Percentiles rank a stretch among this genome's conserved stretches.
Conservation (phyloP, 2,329 filamentous ascomycete genomes). For the Epicoccum nigrum region DNA sequence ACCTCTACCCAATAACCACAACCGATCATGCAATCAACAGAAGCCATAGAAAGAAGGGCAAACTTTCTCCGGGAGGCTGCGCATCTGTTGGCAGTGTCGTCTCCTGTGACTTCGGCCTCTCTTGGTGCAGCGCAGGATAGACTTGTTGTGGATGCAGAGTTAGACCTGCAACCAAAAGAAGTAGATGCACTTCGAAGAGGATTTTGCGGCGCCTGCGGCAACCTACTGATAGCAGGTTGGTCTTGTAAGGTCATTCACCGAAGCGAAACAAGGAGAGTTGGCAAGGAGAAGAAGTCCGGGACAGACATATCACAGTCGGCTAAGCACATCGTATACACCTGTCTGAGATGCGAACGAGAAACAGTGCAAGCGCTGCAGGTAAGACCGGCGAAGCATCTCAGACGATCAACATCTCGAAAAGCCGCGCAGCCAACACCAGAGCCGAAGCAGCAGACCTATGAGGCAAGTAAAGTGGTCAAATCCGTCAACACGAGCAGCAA, state of each 20-base stretch:
- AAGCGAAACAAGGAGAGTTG: background rate
- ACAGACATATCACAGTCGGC: conserved; percentile 12
- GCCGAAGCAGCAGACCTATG: conserved; percentile 14
- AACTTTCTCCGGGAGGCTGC: conserved; percentile 45
- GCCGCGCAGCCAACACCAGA: background rate
- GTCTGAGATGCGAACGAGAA: conserved; percentile 41
- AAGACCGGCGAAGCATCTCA: conserved; percentile 28
- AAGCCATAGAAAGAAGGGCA: conserved; percentile 29
- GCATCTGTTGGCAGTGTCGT: conserved; percentile 35
- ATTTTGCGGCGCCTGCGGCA: conserved; percentile 48
- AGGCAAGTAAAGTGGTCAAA: conserved; percentile 28
- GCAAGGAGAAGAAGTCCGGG: conserved; percentile 11
- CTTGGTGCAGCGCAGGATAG: conserved; percentile 38
- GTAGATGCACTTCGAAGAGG: conserved; percentile 38
- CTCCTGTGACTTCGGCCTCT: conserved; percentile 43
- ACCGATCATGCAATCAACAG: conserved; percentile 27
- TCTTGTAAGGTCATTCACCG: conserved; percentile 35
- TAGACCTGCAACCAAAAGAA: conserved; percentile 35
- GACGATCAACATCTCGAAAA: conserved; percentile 12
- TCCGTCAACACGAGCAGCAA: conserved; percentile 57
- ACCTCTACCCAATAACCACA: conserved; percentile 9
- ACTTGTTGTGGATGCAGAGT: conserved; percentile 37
- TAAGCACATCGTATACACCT: conserved; percentile 36
- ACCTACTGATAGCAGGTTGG: conserved; percentile 45
- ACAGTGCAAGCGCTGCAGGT: conserved; percentile 32